A percentile compares a stretch with the other conserved stretches of the same genome.
Evolutionary conservation across 176 grass and related monocot species (phyloP).

Genomic region (Musa itinerans): DNA sequence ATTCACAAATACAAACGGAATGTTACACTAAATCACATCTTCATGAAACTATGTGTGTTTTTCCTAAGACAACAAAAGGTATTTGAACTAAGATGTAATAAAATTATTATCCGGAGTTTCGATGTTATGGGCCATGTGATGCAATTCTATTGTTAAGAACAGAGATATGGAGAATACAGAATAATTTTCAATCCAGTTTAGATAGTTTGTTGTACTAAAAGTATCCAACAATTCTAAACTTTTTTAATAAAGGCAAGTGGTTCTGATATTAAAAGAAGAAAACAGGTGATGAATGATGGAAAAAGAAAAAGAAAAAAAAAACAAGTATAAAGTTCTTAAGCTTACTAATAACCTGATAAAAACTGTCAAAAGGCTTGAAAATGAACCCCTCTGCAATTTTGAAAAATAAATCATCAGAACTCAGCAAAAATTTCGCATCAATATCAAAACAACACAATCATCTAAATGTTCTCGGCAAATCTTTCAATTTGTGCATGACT

Average conservation of each 20-base stretch:
- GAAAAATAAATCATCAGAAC: not conserved
- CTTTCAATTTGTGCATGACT: not conserved
- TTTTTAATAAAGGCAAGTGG: not conserved
- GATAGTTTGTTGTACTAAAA: too few relatives aligned
- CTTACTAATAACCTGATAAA: conserved; percentile 43
- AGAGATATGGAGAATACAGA: too few relatives aligned
- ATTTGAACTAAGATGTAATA: too few relatives aligned
- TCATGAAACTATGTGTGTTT: too few relatives aligned
- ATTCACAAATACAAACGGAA: too few relatives aligned
- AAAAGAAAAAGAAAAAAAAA: conserved; percentile 6
- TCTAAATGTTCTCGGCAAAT: conserved; percentile 3
- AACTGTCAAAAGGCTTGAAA: conserved; percentile 38
- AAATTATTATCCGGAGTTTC: too few relatives aligned
- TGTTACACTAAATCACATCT: too few relatives aligned
- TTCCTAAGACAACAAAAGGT: too few relatives aligned
- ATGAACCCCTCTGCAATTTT: conserved; percentile 32
- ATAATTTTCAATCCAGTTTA: too few relatives aligned
- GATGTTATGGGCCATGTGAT: too few relatives aligned
- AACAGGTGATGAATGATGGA: not conserved
- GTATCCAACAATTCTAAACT: too few relatives aligned
- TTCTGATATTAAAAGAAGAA: conserved; percentile 11
- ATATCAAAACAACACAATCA: not conserved
- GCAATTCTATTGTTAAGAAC: too few relatives aligned
- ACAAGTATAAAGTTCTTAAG: conserved; percentile 8
- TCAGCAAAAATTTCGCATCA: not conserved